These are phyloP conservation scores for Xylaria intraflava DNA, from an alignment of 495 filamentous ascomycete species.

Conservation along the genomic window DNA sequence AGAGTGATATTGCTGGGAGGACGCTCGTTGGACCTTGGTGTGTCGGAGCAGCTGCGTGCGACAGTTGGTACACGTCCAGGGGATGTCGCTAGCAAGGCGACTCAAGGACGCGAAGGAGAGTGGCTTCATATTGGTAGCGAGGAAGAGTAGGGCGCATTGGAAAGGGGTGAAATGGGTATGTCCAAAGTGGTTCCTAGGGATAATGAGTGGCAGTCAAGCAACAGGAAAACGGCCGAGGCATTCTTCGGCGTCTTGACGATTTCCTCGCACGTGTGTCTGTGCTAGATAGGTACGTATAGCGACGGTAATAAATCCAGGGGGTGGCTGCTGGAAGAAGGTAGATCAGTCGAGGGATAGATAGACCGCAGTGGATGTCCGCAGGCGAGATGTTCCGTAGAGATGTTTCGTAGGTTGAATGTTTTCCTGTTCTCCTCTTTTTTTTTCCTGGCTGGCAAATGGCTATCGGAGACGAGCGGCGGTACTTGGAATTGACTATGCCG, in stretches of 20 bases:
- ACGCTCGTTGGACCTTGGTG: constrained; percentile 20
- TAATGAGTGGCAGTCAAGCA: not conserved
- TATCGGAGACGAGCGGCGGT: not conserved
- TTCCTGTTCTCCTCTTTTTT: not conserved
- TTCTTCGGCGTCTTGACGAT: not conserved
- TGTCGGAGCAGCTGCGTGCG: constrained; percentile 27
- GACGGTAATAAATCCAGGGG: too few relatives aligned
- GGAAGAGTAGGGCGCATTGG: constrained; percentile 3
- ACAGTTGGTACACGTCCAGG: constrained; percentile 40
- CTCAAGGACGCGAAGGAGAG: constrained; percentile 23
- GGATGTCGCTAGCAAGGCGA: constrained; percentile 22
- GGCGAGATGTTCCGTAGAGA: not conserved
- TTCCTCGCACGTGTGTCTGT: not conserved
- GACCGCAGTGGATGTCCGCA: too few relatives aligned
- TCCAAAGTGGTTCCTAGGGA: not conserved
- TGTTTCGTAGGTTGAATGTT: not conserved
- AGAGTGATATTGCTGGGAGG: constrained; percentile 26
- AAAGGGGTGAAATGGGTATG: not conserved
- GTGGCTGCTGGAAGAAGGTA: too few relatives aligned
- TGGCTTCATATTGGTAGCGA: constrained; percentile 25
- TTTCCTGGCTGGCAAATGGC: not conserved
- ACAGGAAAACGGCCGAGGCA: not conserved
- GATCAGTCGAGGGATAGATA: too few relatives aligned
- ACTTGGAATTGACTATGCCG: constrained; percentile 1
- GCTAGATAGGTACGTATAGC: too few relatives aligned